Evolutionary conservation across 202 grass and related monocot species (phyloP), one percentile per base, ranked within the genome.

Genomic region (Eragrostis tef): DNA sequence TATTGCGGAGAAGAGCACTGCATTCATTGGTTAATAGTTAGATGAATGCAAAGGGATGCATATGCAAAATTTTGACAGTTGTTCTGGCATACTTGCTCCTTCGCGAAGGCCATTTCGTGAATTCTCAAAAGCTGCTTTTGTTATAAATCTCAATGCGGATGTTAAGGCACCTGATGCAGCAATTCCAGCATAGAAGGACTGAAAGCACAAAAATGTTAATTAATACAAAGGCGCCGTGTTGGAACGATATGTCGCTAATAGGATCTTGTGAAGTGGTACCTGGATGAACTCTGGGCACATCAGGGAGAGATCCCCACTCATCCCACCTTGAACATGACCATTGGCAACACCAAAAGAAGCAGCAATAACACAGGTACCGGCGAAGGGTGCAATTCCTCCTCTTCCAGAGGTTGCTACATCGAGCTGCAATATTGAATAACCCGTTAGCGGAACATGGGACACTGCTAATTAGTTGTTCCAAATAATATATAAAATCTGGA

Each of bases 241-340:
- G 22, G 62, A 43, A 87, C 51, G 16, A 3, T 26, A 74, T 65
- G 24, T 60, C 39, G 36, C 71, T 6, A 31, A 31, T 7, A 67
- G 45, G 11, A 14, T 59, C 12, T 26, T 20, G 15, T 13, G 12
- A 51, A 74, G 41, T 73, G 9, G 20, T 67, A 93, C 91, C 85
- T 93, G 91, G 12, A 93, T 84, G 79, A 97, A 93, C 78, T 93
- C 89, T n/a, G 91, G 91, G 70, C 82, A 91, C 91, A 97, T 97
- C 21, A 93, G 81, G 44, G 94, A 91, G 0, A 97, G 82, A 81
- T 97, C 89, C 6, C 91, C 89, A 1, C 83, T 86, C 88, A 97
- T 93, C 14, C 87, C 91, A 24, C 88, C 94, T 91, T 97, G 81
- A 44, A 97, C 89, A 76, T 89, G 88, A 8, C 78, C 94, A 77